phyloP scores from a whole-genome alignment of 164 flowering plant species.

The Magnolia sinica region DNA sequence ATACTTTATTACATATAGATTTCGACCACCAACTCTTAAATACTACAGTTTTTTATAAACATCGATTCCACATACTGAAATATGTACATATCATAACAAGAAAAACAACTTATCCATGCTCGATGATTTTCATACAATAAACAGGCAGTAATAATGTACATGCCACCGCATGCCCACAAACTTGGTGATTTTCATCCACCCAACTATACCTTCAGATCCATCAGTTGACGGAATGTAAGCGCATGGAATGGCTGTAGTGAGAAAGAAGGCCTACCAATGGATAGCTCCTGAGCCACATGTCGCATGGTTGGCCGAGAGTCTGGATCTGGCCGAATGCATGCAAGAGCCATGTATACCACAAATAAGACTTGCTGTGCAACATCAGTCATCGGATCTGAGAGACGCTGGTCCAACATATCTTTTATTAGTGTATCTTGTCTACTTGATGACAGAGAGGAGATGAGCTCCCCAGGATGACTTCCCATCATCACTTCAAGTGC shows the following conservation, averaged over 20 bases:
- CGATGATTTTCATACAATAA: too few species aligned
- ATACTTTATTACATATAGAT: too few species aligned
- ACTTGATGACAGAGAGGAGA: conserved; percentile 25
- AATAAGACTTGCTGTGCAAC: conserved; percentile 45
- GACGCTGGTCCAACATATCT: conserved; percentile 53
- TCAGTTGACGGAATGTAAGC: background rate
- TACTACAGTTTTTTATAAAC: too few species aligned
- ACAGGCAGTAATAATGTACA: too few species aligned
- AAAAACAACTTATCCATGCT: too few species aligned
- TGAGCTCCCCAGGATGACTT: conserved; percentile 54
- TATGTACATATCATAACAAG: too few species aligned
- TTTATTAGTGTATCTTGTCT: background rate
- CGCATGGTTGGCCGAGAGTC: background rate
- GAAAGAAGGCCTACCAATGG: background rate
- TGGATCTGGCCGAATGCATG: background rate
- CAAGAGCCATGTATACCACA: background rate
- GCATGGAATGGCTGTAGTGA: background rate
- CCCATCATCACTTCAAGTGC: conserved; percentile 63
- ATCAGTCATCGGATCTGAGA: conserved; percentile 41
- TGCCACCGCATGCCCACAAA: too few species aligned
- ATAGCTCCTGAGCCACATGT: background rate
- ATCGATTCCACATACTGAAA: too few species aligned
- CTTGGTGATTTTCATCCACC: too few species aligned
- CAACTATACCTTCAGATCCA: background rate
- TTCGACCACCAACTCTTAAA: too few species aligned